These are phyloP conservation scores for Closterium sp. DNA, from an alignment of 139 green algal species.

Conservation along the genomic window DNA sequence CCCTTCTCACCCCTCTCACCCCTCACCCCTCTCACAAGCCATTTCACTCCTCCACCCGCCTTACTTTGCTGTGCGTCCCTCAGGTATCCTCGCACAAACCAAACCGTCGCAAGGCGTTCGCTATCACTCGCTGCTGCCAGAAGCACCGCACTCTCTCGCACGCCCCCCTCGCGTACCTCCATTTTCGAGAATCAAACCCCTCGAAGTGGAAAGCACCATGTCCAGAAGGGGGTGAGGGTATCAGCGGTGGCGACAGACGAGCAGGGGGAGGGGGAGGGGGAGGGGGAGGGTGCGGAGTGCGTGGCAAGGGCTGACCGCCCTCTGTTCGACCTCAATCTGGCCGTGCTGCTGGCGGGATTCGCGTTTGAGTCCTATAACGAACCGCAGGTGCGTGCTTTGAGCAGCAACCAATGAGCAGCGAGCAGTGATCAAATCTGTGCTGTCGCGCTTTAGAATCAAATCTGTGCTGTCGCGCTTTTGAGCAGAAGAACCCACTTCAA, in stretches of 20 bases:
- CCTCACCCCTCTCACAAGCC: background rate
- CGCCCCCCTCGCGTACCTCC: background rate
- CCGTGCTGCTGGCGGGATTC: constrained; percentile 41
- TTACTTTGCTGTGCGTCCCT: background rate
- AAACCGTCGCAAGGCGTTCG: background rate
- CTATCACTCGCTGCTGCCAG: background rate
- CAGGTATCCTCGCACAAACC: background rate
- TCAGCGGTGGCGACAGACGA: background rate
- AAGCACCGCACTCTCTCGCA: background rate
- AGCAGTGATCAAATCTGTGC: no score
- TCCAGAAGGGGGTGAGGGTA: background rate
- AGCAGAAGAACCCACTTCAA: no score
- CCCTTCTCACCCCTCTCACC: background rate
- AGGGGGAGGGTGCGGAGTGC: background rate
- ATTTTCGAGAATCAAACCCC: background rate
- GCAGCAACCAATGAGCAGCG: no score
- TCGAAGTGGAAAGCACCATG: background rate
- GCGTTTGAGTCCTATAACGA: constrained; percentile 50
- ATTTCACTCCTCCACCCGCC: background rate
- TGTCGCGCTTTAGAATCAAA: no score
- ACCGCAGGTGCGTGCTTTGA: constrained; percentile 14
- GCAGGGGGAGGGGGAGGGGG: constrained; percentile 6
- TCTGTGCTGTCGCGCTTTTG: no score
- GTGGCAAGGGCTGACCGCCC: background rate
- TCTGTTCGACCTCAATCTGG: constrained; percentile 42